A percentile compares a stretch with the other conserved stretches of the same genome.
Evolutionary conservation across 257 asterid species (phyloP).

Genomic region (Solanum gandarillasii): DNA sequence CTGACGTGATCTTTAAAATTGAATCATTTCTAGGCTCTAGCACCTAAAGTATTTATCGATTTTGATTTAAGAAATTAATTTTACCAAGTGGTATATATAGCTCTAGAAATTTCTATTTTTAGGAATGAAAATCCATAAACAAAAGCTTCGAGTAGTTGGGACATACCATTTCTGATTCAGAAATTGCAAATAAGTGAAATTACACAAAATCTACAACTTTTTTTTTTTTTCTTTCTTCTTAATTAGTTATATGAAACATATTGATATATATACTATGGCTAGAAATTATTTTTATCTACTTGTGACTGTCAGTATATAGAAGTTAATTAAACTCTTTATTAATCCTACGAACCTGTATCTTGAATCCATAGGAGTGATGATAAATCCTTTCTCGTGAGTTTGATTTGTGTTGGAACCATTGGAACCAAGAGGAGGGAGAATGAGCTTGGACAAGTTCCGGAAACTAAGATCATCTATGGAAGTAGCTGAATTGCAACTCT

Average conservation of each 20-base stretch:
- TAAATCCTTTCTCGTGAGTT: constrained; percentile 9
- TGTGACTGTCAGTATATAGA: no score
- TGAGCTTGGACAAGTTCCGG: constrained; percentile 55
- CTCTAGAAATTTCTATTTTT: neutral
- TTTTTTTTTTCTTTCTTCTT: neutral
- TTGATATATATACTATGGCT: neutral
- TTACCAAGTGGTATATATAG: neutral
- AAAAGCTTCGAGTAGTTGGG: neutral
- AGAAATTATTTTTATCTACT: neutral
- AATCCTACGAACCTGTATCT: constrained; percentile 41
- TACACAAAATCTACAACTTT: neutral
- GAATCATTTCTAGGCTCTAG: neutral
- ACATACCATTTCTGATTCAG: neutral
- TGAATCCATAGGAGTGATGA: constrained; percentile 67
- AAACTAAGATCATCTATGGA: constrained; percentile 35
- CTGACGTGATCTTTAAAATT: no score
- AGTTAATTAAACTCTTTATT: neutral
- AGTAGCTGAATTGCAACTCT: neutral
- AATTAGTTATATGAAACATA: neutral
- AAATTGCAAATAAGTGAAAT: neutral
- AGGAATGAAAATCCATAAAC: neutral
- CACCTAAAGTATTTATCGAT: neutral
- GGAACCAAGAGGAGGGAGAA: constrained; percentile 78
- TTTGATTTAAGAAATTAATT: neutral
- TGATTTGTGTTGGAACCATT: constrained; percentile 12